Conservation (phyloP, 2,329 filamentous ascomycete species). For the Pyrenophora graminea region DNA sequence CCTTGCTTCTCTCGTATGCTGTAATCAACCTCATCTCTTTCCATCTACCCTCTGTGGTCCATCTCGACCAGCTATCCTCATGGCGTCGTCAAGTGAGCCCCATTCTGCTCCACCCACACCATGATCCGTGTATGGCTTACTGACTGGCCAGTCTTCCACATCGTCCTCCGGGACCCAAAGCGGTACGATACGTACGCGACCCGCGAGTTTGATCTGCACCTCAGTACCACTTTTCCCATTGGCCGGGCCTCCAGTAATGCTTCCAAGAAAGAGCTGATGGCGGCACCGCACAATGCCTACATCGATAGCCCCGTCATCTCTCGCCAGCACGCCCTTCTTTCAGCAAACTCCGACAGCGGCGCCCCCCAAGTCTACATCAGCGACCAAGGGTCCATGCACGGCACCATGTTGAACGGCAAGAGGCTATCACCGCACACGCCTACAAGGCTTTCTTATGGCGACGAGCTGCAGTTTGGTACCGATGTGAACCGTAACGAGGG, state of each 20-base stretch:
- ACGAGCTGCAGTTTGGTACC: constrained; percentile 43
- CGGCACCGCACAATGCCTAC: constrained; percentile 62
- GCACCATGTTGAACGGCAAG: constrained; percentile 59
- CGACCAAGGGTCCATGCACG: constrained; percentile 66
- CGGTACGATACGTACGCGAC: constrained; percentile 48
- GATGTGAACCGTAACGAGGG: constrained; percentile 43
- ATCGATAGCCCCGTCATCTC: constrained; percentile 76
- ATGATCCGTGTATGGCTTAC: constrained; percentile 5
- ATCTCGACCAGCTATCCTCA: too few relatives aligned
- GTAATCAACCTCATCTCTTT: not conserved
- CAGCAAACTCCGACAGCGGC: constrained; percentile 21
- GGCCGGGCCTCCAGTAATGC: constrained; percentile 51
- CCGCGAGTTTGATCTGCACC: constrained; percentile 37
- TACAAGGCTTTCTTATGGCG: constrained; percentile 35
- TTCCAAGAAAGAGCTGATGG: constrained; percentile 47
- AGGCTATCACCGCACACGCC: constrained; percentile 29
- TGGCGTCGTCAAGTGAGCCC: constrained; percentile 16
- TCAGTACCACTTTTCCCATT: constrained; percentile 39
- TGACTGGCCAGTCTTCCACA: constrained; percentile 30
- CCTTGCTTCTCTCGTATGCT: not conserved
- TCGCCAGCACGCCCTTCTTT: constrained; percentile 64
- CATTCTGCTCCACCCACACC: not conserved
- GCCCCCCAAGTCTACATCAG: constrained; percentile 51
- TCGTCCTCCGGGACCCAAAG: constrained; percentile 38
- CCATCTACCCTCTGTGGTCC: not conserved